Conservation (phyloP, 352 stramenopile species). For the Pythium biforme region DNA sequence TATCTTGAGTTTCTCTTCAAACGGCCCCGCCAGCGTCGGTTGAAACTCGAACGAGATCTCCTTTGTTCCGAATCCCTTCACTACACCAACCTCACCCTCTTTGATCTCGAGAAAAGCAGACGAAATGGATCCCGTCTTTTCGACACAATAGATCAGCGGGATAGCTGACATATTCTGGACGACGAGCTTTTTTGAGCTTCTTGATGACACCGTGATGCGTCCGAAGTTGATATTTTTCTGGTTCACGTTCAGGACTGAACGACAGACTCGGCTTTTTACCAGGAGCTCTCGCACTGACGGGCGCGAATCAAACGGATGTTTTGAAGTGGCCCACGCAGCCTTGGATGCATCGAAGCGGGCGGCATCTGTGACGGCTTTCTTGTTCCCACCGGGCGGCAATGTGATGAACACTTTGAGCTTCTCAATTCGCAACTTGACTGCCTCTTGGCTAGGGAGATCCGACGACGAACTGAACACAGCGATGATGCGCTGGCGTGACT, state of each 20-base stretch:
- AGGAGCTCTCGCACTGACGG: constrained; percentile 81
- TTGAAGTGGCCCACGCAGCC: constrained; percentile 61
- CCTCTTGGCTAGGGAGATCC: constrained; percentile 42
- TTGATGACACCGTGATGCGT: constrained; percentile 80
- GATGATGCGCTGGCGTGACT: constrained; percentile 75
- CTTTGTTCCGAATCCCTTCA: constrained; percentile 86
- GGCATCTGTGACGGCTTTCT: constrained; percentile 68
- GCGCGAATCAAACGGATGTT: constrained; percentile 79
- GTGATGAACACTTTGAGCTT: constrained; percentile 90
- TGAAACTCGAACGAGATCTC: constrained; percentile 90
- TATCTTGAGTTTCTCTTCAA: constrained; percentile 89
- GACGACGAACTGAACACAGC: constrained; percentile 67
- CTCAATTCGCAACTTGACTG: constrained; percentile 69
- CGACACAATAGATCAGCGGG: constrained; percentile 81
- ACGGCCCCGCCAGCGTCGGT: constrained; percentile 78
- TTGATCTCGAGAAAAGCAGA: constrained; percentile 89
- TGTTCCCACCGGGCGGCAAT: constrained; percentile 80
- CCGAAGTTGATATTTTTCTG: constrained; percentile 93
- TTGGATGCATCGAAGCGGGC: constrained; percentile 58
- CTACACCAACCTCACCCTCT: constrained; percentile 81
- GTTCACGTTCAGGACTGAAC: constrained; percentile 89
- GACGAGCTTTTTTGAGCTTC: constrained; percentile 83
- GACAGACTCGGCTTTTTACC: constrained; percentile 81
- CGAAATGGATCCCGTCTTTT: constrained; percentile 90
- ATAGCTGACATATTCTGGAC: constrained; percentile 88